These are phyloP conservation scores for Santalum album DNA, from an alignment of 164 flowering plant genomes.

Conservation along the genomic window DNA sequence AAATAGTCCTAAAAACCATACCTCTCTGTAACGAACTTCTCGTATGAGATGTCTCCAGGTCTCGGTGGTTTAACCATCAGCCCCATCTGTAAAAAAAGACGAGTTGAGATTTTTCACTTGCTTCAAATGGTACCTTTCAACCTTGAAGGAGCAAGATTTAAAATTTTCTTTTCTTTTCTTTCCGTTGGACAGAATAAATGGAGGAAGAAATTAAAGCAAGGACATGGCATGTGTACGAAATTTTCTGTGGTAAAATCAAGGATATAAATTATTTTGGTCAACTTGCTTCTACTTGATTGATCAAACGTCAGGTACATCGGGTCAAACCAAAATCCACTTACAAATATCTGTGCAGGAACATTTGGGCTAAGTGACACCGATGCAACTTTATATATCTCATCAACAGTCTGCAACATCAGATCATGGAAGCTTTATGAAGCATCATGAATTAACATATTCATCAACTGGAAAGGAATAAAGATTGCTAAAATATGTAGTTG, in stretches of 20 bases:
- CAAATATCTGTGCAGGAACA: slow-evolving; percentile 95
- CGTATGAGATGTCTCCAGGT: slow-evolving; percentile 91
- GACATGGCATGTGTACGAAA: no score
- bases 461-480: no score
- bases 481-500: no score
- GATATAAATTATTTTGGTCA: no score
- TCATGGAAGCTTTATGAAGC: slow-evolving; percentile 8
- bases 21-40: slow-evolving; percentile 65
- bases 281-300: no score
- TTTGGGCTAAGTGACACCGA: slow-evolving; percentile 93
- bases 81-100: slow-evolving; percentile 52
- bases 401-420: slow-evolving; percentile 71
- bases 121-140: no score
- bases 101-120: neutral
- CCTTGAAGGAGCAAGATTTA: no score
- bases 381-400: slow-evolving; percentile 89
- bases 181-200: no score
- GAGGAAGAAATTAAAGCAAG: no score
- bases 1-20: slow-evolving; percentile 11
- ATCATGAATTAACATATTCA: neutral
- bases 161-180: no score
- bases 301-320: neutral
- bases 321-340: slow-evolving; percentile 33
- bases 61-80: slow-evolving; percentile 93
- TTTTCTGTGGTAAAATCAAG: no score